These are phyloP conservation scores for Chaetomium sp. DNA, from an alignment of 2,329 filamentous ascomycete species.

Conservation along the genomic window DNA sequence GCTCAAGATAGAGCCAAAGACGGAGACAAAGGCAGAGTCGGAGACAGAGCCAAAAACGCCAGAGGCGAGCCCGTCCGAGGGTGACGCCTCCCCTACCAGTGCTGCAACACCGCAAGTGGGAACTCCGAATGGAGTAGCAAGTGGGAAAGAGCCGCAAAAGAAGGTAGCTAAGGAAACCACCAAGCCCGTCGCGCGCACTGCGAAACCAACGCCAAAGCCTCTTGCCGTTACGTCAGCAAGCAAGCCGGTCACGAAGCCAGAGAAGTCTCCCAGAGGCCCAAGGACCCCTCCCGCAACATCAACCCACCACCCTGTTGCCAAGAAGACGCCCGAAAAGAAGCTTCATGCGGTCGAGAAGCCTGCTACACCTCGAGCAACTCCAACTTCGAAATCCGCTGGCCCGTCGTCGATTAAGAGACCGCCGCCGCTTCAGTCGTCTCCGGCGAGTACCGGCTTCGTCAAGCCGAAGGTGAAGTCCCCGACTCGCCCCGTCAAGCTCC, in stretches of 20 bases:
- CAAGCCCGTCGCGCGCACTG: constrained; percentile 25
- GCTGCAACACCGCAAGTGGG: constrained; percentile 16
- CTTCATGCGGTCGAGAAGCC: constrained; percentile 39
- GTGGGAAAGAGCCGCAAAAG: constrained; percentile 18
- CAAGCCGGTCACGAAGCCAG: constrained; percentile 41
- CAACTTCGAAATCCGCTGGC: constrained; percentile 39
- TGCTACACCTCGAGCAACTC: constrained; percentile 37
- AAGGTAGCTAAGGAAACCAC: neutral
- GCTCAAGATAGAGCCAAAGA: neutral
- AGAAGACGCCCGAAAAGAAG: constrained; percentile 44
- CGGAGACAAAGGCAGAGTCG: neutral
- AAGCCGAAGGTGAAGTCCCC: constrained; percentile 69
- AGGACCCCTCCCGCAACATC: constrained; percentile 41
- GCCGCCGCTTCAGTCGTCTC: constrained; percentile 46
- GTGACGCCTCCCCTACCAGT: constrained; percentile 30
- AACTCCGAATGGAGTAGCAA: constrained; percentile 19
- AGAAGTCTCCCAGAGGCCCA: constrained; percentile 47
- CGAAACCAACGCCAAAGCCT: constrained; percentile 36
- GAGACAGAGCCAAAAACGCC: neutral
- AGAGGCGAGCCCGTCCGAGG: constrained; percentile 5
- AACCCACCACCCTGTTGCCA: constrained; percentile 33
- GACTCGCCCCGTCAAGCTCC: constrained; percentile 67
- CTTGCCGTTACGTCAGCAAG: constrained; percentile 35
- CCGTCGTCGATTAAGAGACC: constrained; percentile 48
- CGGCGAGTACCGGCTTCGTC: constrained; percentile 48